These are phyloP conservation scores for Yamadazyma jaroonii DNA, from an alignment of 1,139 yeast species.

Conservation along the genomic window DNA sequence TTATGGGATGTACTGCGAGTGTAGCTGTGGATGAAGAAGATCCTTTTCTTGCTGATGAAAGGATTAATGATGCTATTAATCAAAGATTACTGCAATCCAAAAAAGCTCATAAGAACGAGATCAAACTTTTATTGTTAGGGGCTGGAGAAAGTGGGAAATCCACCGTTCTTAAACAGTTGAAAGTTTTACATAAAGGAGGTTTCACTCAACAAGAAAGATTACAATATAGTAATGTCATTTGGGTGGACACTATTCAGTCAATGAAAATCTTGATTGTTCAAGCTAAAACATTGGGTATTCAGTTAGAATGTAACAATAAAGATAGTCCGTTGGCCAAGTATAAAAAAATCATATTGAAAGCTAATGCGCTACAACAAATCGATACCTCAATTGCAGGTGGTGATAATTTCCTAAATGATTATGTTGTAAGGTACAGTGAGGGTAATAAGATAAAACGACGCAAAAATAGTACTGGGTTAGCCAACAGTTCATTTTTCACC, in stretches of 20 bases:
- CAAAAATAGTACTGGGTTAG: slow-evolving; percentile 54
- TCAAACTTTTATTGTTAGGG: slow-evolving; percentile 73
- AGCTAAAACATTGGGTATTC: slow-evolving; percentile 60
- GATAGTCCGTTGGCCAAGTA: slow-evolving; percentile 41
- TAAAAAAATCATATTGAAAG: slow-evolving; percentile 50
- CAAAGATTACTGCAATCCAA: slow-evolving; percentile 56
- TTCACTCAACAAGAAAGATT: slow-evolving; percentile 75
- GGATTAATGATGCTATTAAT: slow-evolving; percentile 66
- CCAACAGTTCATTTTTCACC: slow-evolving; percentile 45
- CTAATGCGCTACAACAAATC: slow-evolving; percentile 59
- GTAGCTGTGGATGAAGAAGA: slow-evolving; percentile 49
- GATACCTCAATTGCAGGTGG: slow-evolving; percentile 75
- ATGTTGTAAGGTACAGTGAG: slow-evolving; percentile 61
- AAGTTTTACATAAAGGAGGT: slow-evolving; percentile 81
- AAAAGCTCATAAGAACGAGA: slow-evolving; percentile 46
- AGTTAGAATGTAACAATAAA: slow-evolving; percentile 55
- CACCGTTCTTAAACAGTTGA: slow-evolving; percentile 91
- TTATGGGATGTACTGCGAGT: slow-evolving; percentile 71
- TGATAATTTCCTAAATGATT: slow-evolving; percentile 57
- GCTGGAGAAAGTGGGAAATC: slow-evolving; percentile 98
- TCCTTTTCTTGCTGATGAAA: slow-evolving; percentile 48
- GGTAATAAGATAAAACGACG: slow-evolving; percentile 48
- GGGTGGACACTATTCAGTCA: slow-evolving; percentile 89
- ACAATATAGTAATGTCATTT: slow-evolving; percentile 85
- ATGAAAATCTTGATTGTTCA: slow-evolving; percentile 81